These are phyloP conservation scores for Russula brevipes DNA, from an alignment of 768 basidiomycete genomes.

Conservation along the genomic window DNA sequence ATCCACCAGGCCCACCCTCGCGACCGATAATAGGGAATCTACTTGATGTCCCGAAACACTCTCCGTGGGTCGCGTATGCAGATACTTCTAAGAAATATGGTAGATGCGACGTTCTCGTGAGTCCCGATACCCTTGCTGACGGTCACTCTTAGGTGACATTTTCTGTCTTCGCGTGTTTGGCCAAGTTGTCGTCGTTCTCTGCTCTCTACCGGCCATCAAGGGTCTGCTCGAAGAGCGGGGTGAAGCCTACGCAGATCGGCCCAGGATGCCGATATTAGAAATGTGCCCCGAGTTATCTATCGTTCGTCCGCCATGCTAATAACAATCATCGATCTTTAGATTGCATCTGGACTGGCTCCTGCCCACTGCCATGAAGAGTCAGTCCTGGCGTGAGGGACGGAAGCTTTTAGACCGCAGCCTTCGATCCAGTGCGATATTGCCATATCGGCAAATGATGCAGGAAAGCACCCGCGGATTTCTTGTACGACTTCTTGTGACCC, in stretches of 20 bases:
- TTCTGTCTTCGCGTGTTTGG: slow-evolving; percentile 10
- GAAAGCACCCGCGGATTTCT: neutral
- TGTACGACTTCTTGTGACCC: neutral
- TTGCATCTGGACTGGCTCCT: neutral
- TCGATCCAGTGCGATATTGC: neutral
- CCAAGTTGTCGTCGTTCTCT: slow-evolving; percentile 4
- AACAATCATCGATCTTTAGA: neutral
- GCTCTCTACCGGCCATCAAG: neutral
- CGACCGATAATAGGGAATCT: slow-evolving; percentile 10
- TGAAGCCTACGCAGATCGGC: slow-evolving; percentile 9
- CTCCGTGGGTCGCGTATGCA: neutral
- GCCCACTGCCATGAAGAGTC: neutral
- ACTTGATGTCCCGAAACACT: neutral
- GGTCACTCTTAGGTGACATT: slow-evolving; percentile 3
- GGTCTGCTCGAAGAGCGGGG: slow-evolving; percentile 10
- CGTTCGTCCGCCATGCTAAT: no score
- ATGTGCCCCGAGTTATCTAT: neutral
- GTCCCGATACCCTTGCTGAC: no score
- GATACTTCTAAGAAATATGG: slow-evolving; percentile 9
- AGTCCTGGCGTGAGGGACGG: neutral
- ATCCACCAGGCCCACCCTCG: neutral
- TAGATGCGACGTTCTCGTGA: neutral
- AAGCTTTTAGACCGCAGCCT: slow-evolving; percentile 5
- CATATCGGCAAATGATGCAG: slow-evolving; percentile 1
- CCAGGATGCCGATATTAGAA: neutral